These are phyloP conservation scores for Panaeolus papilionaceus DNA, from an alignment of 768 basidiomycete genomes.

Conservation along the genomic window DNA sequence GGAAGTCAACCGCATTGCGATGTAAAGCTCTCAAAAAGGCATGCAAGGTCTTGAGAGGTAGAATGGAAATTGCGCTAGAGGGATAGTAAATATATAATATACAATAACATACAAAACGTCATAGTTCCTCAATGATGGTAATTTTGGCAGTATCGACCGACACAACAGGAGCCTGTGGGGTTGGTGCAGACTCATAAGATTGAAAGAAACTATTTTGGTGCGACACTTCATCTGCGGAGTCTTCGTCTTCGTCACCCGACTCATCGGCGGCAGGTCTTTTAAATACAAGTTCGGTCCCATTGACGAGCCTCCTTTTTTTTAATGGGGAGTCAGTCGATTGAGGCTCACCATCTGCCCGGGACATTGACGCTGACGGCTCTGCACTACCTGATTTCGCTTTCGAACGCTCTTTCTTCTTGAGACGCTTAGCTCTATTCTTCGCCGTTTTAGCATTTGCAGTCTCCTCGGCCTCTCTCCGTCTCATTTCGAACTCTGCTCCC, in stretches of 20 bases:
- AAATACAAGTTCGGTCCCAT: conserved; percentile 72
- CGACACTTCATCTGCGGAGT: not conserved
- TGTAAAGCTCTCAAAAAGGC: not conserved
- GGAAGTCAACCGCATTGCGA: conserved; percentile 31
- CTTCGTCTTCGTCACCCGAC: conserved; percentile 37
- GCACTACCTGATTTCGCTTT: conserved; percentile 47
- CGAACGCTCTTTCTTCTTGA: conserved; percentile 86
- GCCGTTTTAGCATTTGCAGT: conserved; percentile 87
- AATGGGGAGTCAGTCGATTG: conserved; percentile 48
- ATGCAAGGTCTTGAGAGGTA: not conserved
- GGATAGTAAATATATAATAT: not conserved
- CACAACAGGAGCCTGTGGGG: conserved; percentile 20
- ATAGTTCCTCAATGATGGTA: conserved; percentile 37
- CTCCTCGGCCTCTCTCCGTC: conserved; percentile 73
- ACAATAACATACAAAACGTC: not conserved
- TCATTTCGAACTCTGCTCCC: conserved; percentile 74
- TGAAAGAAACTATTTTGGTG: not conserved
- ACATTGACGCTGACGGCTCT: conserved; percentile 30
- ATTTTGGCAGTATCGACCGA: conserved; percentile 30
- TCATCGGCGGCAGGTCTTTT: conserved; percentile 49
- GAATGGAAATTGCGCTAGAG: not conserved
- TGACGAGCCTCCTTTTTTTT: conserved; percentile 85
- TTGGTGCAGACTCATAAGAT: not conserved
- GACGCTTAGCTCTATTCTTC: conserved; percentile 93
- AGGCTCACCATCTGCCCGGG: conserved; percentile 33